A percentile compares a stretch with the other conserved stretches of the same genome.
Evolutionary conservation across 805 yeast genomes (phyloP).

Genomic region (Scheffersomyces lignosus): DNA sequence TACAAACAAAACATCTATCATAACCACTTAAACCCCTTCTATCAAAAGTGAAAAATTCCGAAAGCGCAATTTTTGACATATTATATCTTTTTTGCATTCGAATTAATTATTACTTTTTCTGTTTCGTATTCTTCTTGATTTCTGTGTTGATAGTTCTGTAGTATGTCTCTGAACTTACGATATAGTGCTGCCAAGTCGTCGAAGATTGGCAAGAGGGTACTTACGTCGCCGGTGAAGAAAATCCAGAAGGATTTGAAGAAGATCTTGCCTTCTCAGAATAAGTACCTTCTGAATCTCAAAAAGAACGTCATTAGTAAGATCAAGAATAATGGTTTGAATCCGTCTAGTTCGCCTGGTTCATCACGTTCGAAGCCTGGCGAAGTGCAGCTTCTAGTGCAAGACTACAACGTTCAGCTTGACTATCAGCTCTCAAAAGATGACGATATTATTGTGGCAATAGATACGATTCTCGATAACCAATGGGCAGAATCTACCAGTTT

Average conservation of each 20-base stretch:
- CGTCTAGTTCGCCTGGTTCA: background rate
- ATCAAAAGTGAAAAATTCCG: too few relatives aligned
- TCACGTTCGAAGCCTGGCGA: background rate
- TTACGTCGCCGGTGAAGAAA: constrained; percentile 26
- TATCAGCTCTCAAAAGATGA: constrained; percentile 32
- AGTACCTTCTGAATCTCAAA: constrained; percentile 16
- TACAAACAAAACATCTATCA: too few relatives aligned
- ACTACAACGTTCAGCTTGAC: constrained; percentile 42
- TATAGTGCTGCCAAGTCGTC: constrained; percentile 44
- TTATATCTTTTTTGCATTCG: background rate
- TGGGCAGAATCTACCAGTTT: constrained; percentile 38
- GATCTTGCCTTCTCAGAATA: constrained; percentile 25
- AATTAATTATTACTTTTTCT: background rate
- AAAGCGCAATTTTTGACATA: too few relatives aligned
- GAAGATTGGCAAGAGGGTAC: constrained; percentile 20
- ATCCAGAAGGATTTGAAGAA: constrained; percentile 24
- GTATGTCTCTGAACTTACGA: constrained; percentile 25
- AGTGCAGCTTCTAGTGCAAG: constrained; percentile 15
- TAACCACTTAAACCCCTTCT: too few relatives aligned
- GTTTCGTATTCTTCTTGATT: background rate
- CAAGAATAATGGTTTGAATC: too few relatives aligned
- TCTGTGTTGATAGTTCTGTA: constrained; percentile 9
- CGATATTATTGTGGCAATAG: constrained; percentile 31
- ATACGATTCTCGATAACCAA: constrained; percentile 31
- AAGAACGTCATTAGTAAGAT: background rate